A percentile compares a stretch with the other conserved stretches of the same genome.
These are phyloP conservation scores for Cornus suecica DNA, from an alignment of 148 eudicot species.

Conservation along the genomic window DNA sequence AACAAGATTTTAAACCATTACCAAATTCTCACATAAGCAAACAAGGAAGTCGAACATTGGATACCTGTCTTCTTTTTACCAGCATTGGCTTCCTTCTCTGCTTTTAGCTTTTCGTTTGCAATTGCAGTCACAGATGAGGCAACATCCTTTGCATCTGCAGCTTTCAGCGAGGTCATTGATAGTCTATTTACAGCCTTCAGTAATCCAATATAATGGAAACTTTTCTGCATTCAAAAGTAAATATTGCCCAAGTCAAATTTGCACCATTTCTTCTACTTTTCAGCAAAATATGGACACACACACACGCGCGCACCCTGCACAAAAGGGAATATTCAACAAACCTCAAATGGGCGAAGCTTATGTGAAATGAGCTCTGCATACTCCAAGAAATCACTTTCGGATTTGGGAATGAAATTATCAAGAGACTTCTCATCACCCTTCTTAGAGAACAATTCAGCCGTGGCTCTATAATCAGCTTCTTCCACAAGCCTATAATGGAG, in stretches of 20 bases:
- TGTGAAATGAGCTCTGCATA: slow-evolving; percentile 85
- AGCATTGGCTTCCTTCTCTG: slow-evolving; percentile 95
- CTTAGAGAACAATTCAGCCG: slow-evolving; percentile 71
- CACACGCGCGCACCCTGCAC: too few relatives aligned
- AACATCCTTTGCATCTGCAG: slow-evolving; percentile 89
- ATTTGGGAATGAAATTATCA: slow-evolving; percentile 85
- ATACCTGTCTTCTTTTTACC: slow-evolving; percentile 97
- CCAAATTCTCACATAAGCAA: neutral
- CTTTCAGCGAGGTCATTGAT: slow-evolving; percentile 75
- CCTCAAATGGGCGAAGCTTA: slow-evolving; percentile 88
- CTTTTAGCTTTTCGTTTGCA: slow-evolving; percentile 92
- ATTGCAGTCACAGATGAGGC: slow-evolving; percentile 87
- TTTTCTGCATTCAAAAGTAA: slow-evolving; percentile 61
- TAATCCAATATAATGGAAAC: slow-evolving; percentile 82
- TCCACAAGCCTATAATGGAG: slow-evolving; percentile 69
- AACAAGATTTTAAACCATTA: neutral
- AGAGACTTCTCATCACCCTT: slow-evolving; percentile 65
- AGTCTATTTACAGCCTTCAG: slow-evolving; percentile 86
- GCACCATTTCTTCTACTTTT: neutral
- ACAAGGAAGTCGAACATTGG: neutral
- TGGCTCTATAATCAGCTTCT: slow-evolving; percentile 83
- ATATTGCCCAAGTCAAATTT: neutral
- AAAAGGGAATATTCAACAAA: slow-evolving; percentile 16
- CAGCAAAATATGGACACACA: neutral
- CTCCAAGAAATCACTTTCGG: slow-evolving; percentile 84